Percentiles rank a stretch among this genome's conserved stretches.
phyloP scores from a whole-genome alignment of 345 rosid genomes.

The Salix viminalis region DNA sequence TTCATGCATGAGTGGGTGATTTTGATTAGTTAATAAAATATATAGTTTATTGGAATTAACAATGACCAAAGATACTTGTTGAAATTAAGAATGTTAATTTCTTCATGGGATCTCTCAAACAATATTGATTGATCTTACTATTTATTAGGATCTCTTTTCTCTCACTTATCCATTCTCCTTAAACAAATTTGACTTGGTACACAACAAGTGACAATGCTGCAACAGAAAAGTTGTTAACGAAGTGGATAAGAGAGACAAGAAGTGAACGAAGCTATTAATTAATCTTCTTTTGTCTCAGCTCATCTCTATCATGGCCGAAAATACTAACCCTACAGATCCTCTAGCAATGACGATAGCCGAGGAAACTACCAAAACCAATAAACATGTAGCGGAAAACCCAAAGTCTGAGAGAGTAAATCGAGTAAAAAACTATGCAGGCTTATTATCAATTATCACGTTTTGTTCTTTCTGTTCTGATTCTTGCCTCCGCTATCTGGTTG shows the following conservation, averaged over 20 bases:
- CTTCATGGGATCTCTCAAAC: neutral
- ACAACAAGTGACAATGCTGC: neutral
- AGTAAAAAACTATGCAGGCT: conserved; percentile 30
- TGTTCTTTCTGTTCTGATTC: conserved; percentile 58
- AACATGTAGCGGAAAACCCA: neutral
- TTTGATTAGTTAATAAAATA: no score
- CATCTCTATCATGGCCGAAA: neutral
- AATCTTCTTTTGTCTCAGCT: neutral
- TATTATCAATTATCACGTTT: conserved; percentile 41
- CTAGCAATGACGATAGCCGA: neutral
- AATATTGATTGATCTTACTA: neutral
- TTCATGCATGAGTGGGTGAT: no score
- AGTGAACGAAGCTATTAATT: neutral
- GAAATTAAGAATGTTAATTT: neutral
- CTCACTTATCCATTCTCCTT: neutral
- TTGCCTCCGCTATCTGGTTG: conserved; percentile 56
- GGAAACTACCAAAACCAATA: neutral
- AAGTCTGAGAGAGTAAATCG: conserved; percentile 3
- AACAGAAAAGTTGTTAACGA: neutral
- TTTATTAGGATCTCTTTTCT: neutral
- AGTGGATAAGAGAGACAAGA: no score
- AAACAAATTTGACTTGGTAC: conserved; percentile 1
- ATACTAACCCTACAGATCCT: neutral
- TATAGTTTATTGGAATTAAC: no score
- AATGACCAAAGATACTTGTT: no score